phyloP scores from a whole-genome alignment of 169 alveolate genomes.

The Cryptosporidium xiaoi region DNA sequence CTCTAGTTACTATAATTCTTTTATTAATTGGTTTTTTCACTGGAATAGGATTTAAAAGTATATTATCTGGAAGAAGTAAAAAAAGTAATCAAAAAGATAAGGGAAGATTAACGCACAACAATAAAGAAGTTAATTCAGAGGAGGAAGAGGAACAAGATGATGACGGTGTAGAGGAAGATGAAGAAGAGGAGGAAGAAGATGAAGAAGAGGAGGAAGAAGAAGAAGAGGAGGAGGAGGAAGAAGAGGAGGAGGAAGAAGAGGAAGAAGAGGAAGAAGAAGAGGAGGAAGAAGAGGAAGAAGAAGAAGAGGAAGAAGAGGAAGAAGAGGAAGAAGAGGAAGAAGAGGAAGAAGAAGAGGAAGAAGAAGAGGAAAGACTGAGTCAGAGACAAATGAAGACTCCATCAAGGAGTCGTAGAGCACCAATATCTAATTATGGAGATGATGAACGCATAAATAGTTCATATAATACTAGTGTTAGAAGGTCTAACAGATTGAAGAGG shows the following conservation, averaged over 20 bases:
- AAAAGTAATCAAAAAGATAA: neutral
- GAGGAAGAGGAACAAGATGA: conserved; percentile 41
- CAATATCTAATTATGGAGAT: neutral
- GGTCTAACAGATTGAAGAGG: conserved; percentile 35
- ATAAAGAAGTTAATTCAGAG: conserved; percentile 3
- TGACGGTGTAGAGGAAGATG: conserved; percentile 41
- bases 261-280: conserved; percentile 43
- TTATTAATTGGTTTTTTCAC: conserved; percentile 46
- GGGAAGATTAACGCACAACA: neutral
- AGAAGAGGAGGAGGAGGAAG: conserved; percentile 37
- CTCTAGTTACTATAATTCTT: conserved; percentile 41
- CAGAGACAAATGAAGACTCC: conserved; percentile 40
- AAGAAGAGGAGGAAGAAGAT: conserved; percentile 8
- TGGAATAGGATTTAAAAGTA: conserved; percentile 32
- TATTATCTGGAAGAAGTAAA: neutral
- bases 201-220: conserved; percentile 56
- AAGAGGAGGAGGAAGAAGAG: conserved; percentile 48
- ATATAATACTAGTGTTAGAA: conserved; percentile 63
- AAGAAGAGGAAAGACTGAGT: conserved; percentile 19
- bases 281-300: neutral
- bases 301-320: conserved; percentile 33
- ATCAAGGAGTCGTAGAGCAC: conserved; percentile 6
- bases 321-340: conserved; percentile 60
- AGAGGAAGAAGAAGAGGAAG: conserved; percentile 49
- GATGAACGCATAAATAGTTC: conserved; percentile 49